Evolutionary conservation across 331 rosid genomes (phyloP), one percentile per base, ranked within the genome.

Genomic region (Malus hybrid): DNA sequence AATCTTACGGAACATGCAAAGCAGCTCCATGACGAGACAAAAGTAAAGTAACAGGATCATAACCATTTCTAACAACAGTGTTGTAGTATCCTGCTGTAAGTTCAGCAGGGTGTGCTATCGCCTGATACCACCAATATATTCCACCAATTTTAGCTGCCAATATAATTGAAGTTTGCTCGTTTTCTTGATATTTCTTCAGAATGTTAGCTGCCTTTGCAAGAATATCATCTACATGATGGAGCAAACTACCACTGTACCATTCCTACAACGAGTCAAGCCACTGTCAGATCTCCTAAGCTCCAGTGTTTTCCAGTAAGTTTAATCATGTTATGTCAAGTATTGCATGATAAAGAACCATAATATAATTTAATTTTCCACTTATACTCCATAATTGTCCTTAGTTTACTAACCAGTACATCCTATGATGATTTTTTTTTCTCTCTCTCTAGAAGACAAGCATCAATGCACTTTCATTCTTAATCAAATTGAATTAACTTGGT

Each of bases 71-170:
- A 30, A 20, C 22, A 18, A 76, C 79, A 42, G 82, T 82, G 64
- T 82, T 78, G 74, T 82, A 82, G 82, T 82, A 82, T 63, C 86
- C 86, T 9, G 86, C 82, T 44, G 86, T 82, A 33, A 82, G 86
- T 78, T 82, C 86, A 66, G 86, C 86, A 7, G 82, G 77, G 71
- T 82, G 86, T 39, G 86, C 72, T 16, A 58, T 24, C 24, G 86
- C 69, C 39, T 75, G 74, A 65, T 78, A 82, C 80, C 82, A 74
- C 86, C 86, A 78, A 82, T 79, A 24, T 24, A 24, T 24, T 24
- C 24, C 24, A 74, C 86, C 86, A 78, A 82, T 79, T 72, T 82
- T 78, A 39, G 86, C 86, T 70, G 69, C 86, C 66, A 82, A 65
- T 26, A 65, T 62, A 68, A 82, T 68, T 29, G 80, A 36, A 48